Evolutionary conservation across 345 rosid genomes (phyloP), one percentile per base, ranked within the genome.

Genomic region (Brassica incana): DNA sequence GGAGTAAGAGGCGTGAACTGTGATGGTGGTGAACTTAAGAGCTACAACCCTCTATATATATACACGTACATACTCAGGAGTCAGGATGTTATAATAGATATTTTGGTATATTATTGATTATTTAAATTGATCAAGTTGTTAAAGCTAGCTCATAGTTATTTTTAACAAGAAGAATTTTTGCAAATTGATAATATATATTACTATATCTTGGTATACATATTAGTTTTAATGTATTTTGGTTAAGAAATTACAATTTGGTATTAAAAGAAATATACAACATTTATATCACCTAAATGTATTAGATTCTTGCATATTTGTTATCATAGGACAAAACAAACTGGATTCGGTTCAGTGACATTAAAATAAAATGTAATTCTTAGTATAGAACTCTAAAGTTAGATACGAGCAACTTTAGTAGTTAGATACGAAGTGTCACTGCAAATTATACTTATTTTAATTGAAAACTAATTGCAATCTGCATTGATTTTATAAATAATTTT

Each of bases 21-120:
- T 73, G 23, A 35, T 75, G 32, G 71, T 63, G 62, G 74, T 74
- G 79, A 52, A 25, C 12, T 64, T 29, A 68, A 40, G 76, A 69
- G 50, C 76, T 52, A 33, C 5, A 52, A n/a, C 38, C 12, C 66
- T 45, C 59, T 52, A 16, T 65, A 58, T 78, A 65, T 30, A 67
- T 3, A 64, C 27, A 48, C 63, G 14, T 14, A 56, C 12, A 33
- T 56, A 27, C 61, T 40, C 25, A 66, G 11, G 70, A 14, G 54
- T 50, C 25, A 54, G 50, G 4, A 43, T 43, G 50, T 10, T 43
- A 43, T 52, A n/a, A 52, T 52, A 16, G 0, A 54, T 8, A 15
- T 54, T 54, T 54, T 54, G 61, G 61, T 15, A 16, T 16, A 54
- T 54, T 6, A 54, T 54, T 16, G 23, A 16, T 54, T 16, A 54